Base-by-base conservation (phyloP, 345 rosid genomes). In the Chamaenerion angustifolium region DNA sequence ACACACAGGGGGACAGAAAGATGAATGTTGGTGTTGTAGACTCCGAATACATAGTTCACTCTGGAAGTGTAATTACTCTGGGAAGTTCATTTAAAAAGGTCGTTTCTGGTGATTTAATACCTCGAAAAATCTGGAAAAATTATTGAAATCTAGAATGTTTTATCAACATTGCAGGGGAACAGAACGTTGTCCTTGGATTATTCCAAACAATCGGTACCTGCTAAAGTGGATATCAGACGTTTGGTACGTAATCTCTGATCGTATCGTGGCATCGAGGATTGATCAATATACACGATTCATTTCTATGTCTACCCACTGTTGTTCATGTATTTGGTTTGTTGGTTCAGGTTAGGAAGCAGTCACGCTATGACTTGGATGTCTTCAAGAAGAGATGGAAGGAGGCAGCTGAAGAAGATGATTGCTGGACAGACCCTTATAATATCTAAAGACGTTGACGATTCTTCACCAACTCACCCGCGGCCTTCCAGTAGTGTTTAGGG, bases 21-120 rank as follows among this genome's bases (percentile, higher is more conserved):
- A 68, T 76, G 65, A 83, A 73, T 25, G 63, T 86, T 1, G 95
- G 95, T 10, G 57, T 86, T 47, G 86, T 86, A 46, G 95, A 86
- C 70, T 65, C 84, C 0, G 86, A 86, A 70, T 83, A 75, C 62
- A 21, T 86, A 48, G 59, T 73, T 54, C 89, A 83, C 60, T 52
- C 74, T 43, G 88, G 81, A 54, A 59, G 70, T 64, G 79, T 23
- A 23, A 23, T 84, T 48, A 82, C 88, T 0, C 78, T 85, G 0
- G 95, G 88, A 66, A 82, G 78, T 52, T 49, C 40, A 23, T 57
- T 27, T 18, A 2, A 23, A 23, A 23, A 23, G 27, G 27, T 23
- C 27, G n/a, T n/a, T n/a, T n/a, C n/a, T n/a, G n/a, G n/a, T n/a
- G n/a, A n/a, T n/a, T n/a, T n/a, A n/a, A n/a, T n/a, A n/a, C n/a